phyloP scores from a whole-genome alignment of 2,329 filamentous ascomycete species.

The Microdochium nivale region DNA sequence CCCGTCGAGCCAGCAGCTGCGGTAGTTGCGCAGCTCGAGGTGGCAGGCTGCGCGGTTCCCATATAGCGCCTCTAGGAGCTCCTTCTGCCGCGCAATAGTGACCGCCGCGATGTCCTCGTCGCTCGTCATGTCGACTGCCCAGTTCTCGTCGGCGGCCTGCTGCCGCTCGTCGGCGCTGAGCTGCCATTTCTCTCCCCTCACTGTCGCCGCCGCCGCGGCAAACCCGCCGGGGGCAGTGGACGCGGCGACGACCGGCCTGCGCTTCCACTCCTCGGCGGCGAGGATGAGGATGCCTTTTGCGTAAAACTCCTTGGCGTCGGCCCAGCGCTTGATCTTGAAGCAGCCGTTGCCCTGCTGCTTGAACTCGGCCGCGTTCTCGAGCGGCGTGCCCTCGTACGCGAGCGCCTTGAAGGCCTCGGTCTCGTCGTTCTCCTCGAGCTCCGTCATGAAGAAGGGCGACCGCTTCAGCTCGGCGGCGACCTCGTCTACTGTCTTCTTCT shows the following conservation, averaged over 20 bases:
- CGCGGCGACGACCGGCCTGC: conserved; percentile 27
- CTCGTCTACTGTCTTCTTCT: conserved; percentile 43
- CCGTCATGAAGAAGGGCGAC: conserved; percentile 91
- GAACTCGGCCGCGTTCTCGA: conserved; percentile 76
- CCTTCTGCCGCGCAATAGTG: not conserved
- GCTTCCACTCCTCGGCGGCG: conserved; percentile 50
- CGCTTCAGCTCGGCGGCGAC: conserved; percentile 48
- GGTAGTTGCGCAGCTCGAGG: conserved; percentile 80
- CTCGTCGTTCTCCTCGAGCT: conserved; percentile 75
- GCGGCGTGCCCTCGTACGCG: conserved; percentile 83
- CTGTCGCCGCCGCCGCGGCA: conserved; percentile 35
- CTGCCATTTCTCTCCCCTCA: conserved; percentile 42
- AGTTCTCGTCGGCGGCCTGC: conserved; percentile 31
- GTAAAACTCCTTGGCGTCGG: conserved; percentile 87
- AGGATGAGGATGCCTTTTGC: conserved; percentile 74
- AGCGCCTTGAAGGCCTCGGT: conserved; percentile 83
- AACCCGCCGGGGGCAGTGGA: conserved; percentile 24
- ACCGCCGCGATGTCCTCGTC: not conserved
- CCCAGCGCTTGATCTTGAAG: conserved; percentile 65
- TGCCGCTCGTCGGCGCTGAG: conserved; percentile 39
- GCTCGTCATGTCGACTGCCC: not conserved
- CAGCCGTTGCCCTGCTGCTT: conserved; percentile 89
- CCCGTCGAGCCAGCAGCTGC: conserved; percentile 79
- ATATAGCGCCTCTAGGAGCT: conserved; percentile 61
- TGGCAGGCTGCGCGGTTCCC: conserved; percentile 88